A percentile compares a stretch with the other conserved stretches of the same genome.
Conservation (phyloP, 2,329 filamentous ascomycete genomes). For the Microdochium bolleyi region DNA sequence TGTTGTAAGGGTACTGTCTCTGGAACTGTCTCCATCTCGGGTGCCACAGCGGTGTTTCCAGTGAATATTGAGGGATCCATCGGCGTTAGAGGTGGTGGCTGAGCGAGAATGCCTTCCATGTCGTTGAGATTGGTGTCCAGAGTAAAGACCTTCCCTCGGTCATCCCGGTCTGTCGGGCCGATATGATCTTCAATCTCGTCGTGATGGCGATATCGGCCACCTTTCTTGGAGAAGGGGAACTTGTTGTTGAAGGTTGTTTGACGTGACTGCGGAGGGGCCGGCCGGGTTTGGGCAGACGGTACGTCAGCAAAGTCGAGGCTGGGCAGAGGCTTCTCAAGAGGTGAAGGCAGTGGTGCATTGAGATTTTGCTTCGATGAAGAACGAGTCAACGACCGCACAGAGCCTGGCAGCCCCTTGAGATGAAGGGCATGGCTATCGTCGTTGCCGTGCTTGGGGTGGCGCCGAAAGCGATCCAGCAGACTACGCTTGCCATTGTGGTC, state of each 20-base stretch:
- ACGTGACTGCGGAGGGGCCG: conserved; percentile 20
- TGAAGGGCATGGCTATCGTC: conserved; percentile 30
- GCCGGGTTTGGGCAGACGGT: conserved; percentile 9
- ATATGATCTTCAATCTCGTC: conserved; percentile 52
- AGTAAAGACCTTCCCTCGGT: conserved; percentile 57
- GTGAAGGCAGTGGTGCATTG: conserved; percentile 27
- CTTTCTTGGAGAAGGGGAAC: conserved; percentile 53
- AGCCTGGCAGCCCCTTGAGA: conserved; percentile 41
- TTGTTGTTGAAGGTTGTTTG: conserved; percentile 53
- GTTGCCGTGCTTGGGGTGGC: conserved; percentile 45
- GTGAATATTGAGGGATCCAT: conserved; percentile 48
- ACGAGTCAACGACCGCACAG: conserved; percentile 42
- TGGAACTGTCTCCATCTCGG: neutral
- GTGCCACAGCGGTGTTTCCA: conserved; percentile 6
- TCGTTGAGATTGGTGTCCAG: conserved; percentile 84
- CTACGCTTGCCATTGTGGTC: conserved; percentile 35
- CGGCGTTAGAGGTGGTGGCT: conserved; percentile 62
- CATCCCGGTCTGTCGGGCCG: conserved; percentile 50
- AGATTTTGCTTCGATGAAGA: conserved; percentile 42
- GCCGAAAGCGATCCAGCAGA: conserved; percentile 40
- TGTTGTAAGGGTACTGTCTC: neutral
- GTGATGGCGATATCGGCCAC: conserved; percentile 32
- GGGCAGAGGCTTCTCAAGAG: conserved; percentile 26
- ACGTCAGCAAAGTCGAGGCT: conserved; percentile 11
- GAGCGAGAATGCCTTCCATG: conserved; percentile 84